A percentile compares a stretch with the other conserved stretches of the same genome.
These are phyloP conservation scores for Betula pendula DNA, from an alignment of 306 rosid genomes.

Conservation along the genomic window DNA sequence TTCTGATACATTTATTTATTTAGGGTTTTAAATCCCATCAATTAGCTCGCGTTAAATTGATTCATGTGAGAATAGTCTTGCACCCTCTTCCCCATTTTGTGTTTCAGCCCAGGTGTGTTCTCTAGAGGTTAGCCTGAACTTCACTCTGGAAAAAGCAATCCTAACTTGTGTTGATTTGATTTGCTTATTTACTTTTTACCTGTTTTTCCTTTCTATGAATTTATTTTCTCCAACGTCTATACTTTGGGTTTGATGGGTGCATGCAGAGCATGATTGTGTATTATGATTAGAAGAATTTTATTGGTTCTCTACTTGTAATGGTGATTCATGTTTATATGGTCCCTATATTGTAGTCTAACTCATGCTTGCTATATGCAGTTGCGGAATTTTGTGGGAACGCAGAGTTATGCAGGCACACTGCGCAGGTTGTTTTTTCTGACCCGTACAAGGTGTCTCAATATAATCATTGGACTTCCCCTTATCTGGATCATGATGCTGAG, in stretches of 20 bases:
- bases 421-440: conserved; percentile 90
- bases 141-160: not conserved
- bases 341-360: not conserved
- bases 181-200: conserved; percentile 3
- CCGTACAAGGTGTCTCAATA: conserved; percentile 78
- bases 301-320: not conserved
- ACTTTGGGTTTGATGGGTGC: not conserved
- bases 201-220: not conserved
- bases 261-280: not conserved
- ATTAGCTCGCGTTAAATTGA: not conserved
- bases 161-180: not conserved
- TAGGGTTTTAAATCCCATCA: not conserved
- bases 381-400: conserved; percentile 86
- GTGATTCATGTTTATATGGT: not conserved
- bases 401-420: conserved; percentile 89
- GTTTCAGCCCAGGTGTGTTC: not conserved
- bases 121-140: not conserved
- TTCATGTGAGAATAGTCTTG: conserved; percentile 15
- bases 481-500: conserved; percentile 80
- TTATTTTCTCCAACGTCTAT: not conserved
- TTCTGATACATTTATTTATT: not conserved
- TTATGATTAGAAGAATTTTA: not conserved
- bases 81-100: not conserved
- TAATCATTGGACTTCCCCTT: conserved; percentile 76
- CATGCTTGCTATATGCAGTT: conserved; percentile 52